phyloP scores from a whole-genome alignment of 2,329 filamentous ascomycete genomes.

The Colletotrichum nymphaeae region DNA sequence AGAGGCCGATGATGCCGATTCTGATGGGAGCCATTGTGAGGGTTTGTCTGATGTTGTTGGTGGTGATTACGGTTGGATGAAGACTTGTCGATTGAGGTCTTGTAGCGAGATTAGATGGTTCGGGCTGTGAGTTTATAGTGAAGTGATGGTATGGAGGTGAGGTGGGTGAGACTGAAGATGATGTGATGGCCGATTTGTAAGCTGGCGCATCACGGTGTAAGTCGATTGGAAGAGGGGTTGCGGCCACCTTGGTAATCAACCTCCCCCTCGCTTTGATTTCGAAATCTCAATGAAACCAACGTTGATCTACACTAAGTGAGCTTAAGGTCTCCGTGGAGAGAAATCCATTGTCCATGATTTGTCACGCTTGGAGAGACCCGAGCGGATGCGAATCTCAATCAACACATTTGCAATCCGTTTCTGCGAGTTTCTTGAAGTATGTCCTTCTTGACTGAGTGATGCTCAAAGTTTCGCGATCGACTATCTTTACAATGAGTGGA shows the following conservation, averaged over 20 bases:
- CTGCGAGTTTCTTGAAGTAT: too few species aligned
- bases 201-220: neutral
- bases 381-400: too few species aligned
- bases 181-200: slow-evolving; percentile 14
- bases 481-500: too few species aligned
- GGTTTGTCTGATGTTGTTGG: neutral
- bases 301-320: neutral
- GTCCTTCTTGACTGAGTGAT: too few species aligned
- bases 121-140: neutral
- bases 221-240: neutral
- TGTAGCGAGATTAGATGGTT: too few species aligned
- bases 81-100: neutral
- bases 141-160: neutral
- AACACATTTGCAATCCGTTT: too few species aligned
- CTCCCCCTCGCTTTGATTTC: neutral
- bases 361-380: neutral
- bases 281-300: neutral
- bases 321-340: neutral
- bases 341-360: neutral
- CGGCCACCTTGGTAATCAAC: slow-evolving; percentile 7
- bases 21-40: slow-evolving; percentile 52
- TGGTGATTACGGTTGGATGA: neutral
- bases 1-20: slow-evolving; percentile 69
- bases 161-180: neutral
- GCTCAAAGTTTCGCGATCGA: too few species aligned